phyloP scores from a whole-genome alignment of 2,329 filamentous ascomycete genomes.

The Ascochyta lentis region DNA sequence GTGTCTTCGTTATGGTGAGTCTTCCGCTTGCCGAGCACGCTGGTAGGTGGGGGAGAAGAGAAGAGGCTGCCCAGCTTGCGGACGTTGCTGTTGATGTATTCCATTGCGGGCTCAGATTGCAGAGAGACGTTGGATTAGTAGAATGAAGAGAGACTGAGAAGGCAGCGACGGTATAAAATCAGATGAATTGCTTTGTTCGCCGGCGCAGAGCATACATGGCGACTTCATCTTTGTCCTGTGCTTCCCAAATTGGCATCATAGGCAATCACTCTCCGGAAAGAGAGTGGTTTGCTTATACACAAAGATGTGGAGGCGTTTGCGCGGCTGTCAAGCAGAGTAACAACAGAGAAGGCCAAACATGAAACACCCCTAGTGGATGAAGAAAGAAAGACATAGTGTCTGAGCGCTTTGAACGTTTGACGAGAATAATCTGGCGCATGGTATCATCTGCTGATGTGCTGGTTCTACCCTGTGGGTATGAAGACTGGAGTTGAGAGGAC shows the following conservation, averaged over 20 bases:
- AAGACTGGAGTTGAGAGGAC: no score
- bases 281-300: not conserved
- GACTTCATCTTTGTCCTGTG: constrained; percentile 3
- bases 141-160: not conserved
- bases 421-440: no score
- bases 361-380: not conserved
- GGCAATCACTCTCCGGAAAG: not conserved
- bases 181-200: not conserved
- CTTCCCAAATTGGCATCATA: not conserved
- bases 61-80: not conserved
- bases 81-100: not conserved
- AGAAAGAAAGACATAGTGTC: not conserved
- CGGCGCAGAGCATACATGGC: not conserved
- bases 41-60: not conserved
- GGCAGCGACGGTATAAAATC: not conserved
- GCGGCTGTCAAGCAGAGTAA: not conserved
- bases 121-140: no score
- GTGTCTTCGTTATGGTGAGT: not conserved
- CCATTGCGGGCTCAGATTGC: not conserved
- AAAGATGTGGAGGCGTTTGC: not conserved
- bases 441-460: no score
- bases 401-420: no score
- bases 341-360: no score
- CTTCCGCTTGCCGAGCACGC: not conserved
- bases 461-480: no score